These are phyloP conservation scores for Trichoderma reesei DNA, from an alignment of 495 filamentous ascomycete species.

Conservation along the genomic window DNA sequence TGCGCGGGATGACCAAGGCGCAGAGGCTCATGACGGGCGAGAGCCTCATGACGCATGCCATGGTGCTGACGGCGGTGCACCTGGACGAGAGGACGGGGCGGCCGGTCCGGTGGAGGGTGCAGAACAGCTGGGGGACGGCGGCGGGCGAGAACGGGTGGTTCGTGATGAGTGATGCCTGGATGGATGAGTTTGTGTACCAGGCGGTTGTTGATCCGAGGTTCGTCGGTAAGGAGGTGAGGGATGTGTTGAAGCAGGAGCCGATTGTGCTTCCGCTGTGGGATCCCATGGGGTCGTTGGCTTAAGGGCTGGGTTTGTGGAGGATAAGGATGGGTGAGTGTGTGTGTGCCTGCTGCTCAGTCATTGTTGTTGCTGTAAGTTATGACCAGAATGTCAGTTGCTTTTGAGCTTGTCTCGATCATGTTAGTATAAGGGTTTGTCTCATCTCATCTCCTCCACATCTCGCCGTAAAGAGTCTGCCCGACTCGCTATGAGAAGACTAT, in stretches of 20 bases:
- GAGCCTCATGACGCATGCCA: slow-evolving; percentile 77
- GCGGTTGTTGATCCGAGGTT: slow-evolving; percentile 71
- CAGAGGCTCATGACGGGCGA: slow-evolving; percentile 61
- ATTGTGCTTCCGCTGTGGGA: slow-evolving; percentile 73
- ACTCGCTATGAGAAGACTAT: too few species aligned
- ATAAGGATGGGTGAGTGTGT: not conserved
- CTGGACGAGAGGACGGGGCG: slow-evolving; percentile 49
- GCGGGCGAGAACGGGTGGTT: slow-evolving; percentile 70
- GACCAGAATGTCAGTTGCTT: too few species aligned
- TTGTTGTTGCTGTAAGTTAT: too few species aligned
- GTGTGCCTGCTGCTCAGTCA: not conserved
- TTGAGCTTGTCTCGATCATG: too few species aligned
- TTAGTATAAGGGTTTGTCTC: too few species aligned
- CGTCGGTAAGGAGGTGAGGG: slow-evolving; percentile 52
- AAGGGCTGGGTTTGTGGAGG: not conserved
- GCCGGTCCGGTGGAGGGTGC: slow-evolving; percentile 68
- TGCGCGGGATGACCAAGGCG: slow-evolving; percentile 61
- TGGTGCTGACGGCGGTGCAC: slow-evolving; percentile 82
- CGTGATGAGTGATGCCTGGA: slow-evolving; percentile 76
- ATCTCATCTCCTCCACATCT: too few species aligned
- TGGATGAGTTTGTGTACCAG: slow-evolving; percentile 83
- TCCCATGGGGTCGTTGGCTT: slow-evolving; percentile 79
- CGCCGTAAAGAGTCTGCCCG: too few species aligned
- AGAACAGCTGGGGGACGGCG: slow-evolving; percentile 68
- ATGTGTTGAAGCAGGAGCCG: slow-evolving; percentile 58